phyloP scores from a whole-genome alignment of 805 yeast genomes.

The Tetrapisispora pingtungensis region DNA sequence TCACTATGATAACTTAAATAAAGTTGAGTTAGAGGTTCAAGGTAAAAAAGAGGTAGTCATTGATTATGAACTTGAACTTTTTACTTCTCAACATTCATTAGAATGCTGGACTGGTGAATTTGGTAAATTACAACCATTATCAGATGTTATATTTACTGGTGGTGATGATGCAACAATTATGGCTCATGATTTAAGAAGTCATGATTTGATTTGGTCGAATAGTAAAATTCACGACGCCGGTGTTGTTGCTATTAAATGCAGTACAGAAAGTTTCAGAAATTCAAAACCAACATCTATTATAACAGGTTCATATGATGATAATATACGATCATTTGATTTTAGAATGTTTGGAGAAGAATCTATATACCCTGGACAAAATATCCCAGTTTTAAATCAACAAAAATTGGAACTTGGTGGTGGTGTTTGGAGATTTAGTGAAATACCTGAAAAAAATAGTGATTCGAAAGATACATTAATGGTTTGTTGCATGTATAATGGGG shows the following conservation, averaged over 20 bases:
- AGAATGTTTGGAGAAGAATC: constrained; percentile 38
- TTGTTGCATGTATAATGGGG: constrained; percentile 96
- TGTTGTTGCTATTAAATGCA: constrained; percentile 65
- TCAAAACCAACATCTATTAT: constrained; percentile 22
- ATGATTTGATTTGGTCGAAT: constrained; percentile 25
- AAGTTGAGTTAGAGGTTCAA: constrained; percentile 9
- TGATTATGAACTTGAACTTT: constrained; percentile 6
- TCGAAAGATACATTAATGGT: constrained; percentile 39
- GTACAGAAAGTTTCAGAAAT: constrained; percentile 17
- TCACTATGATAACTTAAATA: constrained; percentile 7
- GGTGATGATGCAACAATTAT: constrained; percentile 79
- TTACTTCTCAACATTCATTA: constrained; percentile 44
- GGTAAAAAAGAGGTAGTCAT: constrained; percentile 4
- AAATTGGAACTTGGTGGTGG: constrained; percentile 73
- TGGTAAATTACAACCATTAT: constrained; percentile 44
- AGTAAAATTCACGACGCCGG: constrained; percentile 80
- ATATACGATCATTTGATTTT: constrained; percentile 57
- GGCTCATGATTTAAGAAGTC: constrained; percentile 56
- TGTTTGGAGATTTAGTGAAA: constrained; percentile 83
- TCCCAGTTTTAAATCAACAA: constrained; percentile 38
- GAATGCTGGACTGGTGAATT: constrained; percentile 88
- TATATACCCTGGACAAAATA: constrained; percentile 37
- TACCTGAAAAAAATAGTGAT: constrained; percentile 26
- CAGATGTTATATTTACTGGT: constrained; percentile 64
- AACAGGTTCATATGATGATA: constrained; percentile 93